These are phyloP conservation scores for Suillus tomentosus DNA, from an alignment of 768 basidiomycete genomes.

Conservation along the genomic window DNA sequence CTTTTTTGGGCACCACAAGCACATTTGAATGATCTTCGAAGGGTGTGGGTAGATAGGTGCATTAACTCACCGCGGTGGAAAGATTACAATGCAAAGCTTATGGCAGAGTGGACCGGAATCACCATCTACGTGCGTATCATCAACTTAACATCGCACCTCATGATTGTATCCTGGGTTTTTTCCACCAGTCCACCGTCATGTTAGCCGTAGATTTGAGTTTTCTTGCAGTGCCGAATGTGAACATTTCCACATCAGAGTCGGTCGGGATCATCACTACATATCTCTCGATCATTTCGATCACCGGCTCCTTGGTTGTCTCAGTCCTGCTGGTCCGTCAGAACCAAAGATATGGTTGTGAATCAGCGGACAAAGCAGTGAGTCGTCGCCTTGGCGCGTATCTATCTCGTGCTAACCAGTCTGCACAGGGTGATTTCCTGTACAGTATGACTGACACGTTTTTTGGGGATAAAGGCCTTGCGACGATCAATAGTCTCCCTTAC, in stretches of 20 bases:
- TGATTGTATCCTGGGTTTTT: background rate
- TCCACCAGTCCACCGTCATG: constrained; percentile 35
- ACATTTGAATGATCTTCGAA: constrained; percentile 32
- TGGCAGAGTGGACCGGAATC: constrained; percentile 17
- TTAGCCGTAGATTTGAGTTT: constrained; percentile 36
- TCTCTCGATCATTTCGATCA: constrained; percentile 13
- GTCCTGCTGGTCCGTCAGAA: constrained; percentile 22
- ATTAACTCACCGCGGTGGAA: constrained; percentile 20
- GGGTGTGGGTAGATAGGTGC: constrained; percentile 13
- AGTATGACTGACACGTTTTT: constrained; percentile 20
- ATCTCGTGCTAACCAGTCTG: background rate
- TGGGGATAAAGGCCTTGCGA: constrained; percentile 46
- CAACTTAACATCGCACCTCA: background rate
- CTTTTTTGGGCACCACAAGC: constrained; percentile 19
- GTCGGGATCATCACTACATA: constrained; percentile 12
- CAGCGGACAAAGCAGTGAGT: constrained; percentile 41
- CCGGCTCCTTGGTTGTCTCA: constrained; percentile 16
- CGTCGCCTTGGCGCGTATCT: background rate
- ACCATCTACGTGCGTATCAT: constrained; percentile 15
- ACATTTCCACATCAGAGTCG: constrained; percentile 4
- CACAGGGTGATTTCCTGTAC: constrained; percentile 2
- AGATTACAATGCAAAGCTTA: constrained; percentile 23
- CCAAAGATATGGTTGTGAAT: constrained; percentile 35
- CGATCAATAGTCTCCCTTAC: constrained; percentile 52
- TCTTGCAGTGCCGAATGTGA: constrained; percentile 39